Base-by-base conservation (phyloP, 1,284 basidiomycete genomes). In the Ustilago loliicola region DNA sequence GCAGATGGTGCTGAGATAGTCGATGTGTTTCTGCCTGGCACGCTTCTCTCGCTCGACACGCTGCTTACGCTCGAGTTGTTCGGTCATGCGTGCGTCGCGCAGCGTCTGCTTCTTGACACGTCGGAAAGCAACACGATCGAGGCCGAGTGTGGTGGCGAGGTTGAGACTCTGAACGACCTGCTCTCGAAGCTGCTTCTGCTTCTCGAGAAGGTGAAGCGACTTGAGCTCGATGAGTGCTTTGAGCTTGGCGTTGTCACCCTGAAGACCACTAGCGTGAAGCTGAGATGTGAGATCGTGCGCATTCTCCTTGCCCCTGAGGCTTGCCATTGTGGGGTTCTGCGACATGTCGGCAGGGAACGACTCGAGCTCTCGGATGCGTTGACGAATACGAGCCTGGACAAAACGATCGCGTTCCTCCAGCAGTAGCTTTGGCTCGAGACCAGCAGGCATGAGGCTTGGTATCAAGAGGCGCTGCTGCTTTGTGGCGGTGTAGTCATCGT, bases 21-120 rank as follows among this genome's bases (percentile, higher is more conserved):
- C 94, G 83, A 97, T 91, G 84, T 99, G 97, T 85, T 97, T 96
- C 88, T 95, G 93, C 87, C 98, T 97, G 55, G 95, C 95, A 38
- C 94, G 91, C 59, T 92, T 92, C 87, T 99, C 96, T 25, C 96
- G 92, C 78, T 99, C 96, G 8, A 91, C 90, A 29, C 96, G 92
- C 86, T 99, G 97, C 85, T 93, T 93, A 66, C 95, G 90, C 88
- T 99, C 97, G 17, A 93, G 91, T 77, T 92, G 90, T 87, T 99
- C 97, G 2, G 94, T 98, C 86, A 90, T 91, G 42, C 94, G 92
- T 21, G 95, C 94, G 84, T 98, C 96, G 19, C 94, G 92, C 38
- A 98, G 89, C 0, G 92, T 93, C 32, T 94, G 94, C 84, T 96
- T 96, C 80, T 94, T 91, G 66, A 91, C 90, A 40, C 94, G 91